Conservation (phyloP, 73 alveolate genomes). For the Tetrahymena borealis region DNA sequence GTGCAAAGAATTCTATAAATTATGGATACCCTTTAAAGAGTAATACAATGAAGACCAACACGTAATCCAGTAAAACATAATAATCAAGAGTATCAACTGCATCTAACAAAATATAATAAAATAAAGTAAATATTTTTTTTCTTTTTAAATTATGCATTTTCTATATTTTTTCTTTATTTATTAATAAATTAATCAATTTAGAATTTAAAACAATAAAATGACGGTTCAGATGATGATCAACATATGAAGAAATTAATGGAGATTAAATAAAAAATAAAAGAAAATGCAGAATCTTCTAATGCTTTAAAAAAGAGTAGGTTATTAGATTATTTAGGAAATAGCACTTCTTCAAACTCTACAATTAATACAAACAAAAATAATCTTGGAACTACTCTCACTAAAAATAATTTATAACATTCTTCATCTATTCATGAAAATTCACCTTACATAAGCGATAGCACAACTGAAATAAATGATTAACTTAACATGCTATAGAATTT, state of each 20-base stretch:
- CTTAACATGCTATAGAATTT: background rate
- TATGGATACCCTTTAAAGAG: background rate
- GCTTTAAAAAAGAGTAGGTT: background rate
- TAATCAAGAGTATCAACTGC: background rate
- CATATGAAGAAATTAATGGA: background rate
- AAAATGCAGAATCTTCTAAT: background rate
- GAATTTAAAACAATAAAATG: background rate
- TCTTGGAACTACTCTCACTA: background rate
- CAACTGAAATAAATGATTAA: background rate
- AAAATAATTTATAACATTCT: background rate
- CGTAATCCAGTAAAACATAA: background rate
- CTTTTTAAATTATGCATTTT: background rate
- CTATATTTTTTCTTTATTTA: background rate
- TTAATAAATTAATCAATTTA: background rate
- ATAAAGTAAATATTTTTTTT: background rate
- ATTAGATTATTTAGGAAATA: background rate
- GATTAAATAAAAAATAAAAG: background rate
- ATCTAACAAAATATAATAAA: background rate
- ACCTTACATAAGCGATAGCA: background rate
- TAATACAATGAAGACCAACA: background rate
- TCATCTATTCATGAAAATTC: background rate
- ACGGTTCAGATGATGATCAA: background rate
- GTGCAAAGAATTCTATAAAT: background rate
- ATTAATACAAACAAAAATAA: background rate
- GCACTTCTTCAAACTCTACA: background rate